Evolutionary conservation across 805 yeast genomes (phyloP).

Genomic region (Metschnikowia shivogae): DNA sequence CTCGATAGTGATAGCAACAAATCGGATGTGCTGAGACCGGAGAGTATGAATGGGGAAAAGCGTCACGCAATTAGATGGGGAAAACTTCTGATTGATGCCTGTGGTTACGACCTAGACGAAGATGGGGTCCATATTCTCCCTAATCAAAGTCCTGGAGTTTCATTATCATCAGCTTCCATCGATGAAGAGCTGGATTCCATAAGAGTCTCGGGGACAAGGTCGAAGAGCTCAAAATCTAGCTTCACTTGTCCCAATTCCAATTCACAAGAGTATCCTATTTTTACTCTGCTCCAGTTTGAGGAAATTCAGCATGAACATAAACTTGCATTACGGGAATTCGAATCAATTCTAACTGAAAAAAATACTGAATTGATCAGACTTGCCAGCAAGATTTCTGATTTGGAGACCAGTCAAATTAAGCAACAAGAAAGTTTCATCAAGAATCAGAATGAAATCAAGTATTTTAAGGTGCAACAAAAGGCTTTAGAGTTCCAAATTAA

Average conservation of each 20-base stretch:
- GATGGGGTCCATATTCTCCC: too few relatives aligned
- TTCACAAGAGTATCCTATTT: background rate
- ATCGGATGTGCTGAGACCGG: too few relatives aligned
- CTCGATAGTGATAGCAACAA: too few relatives aligned
- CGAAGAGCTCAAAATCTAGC: background rate
- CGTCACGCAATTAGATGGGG: too few relatives aligned
- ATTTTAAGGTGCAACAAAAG: background rate
- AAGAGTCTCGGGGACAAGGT: background rate
- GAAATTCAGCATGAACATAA: background rate
- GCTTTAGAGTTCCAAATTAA: background rate
- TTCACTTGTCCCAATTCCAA: background rate
- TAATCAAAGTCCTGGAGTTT: too few relatives aligned
- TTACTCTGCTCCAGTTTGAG: background rate
- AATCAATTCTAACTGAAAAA: background rate
- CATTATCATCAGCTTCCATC: too few relatives aligned
- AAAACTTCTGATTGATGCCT: too few relatives aligned
- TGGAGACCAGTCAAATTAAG: background rate
- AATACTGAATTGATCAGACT: background rate
- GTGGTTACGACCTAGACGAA: too few relatives aligned
- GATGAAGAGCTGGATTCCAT: background rate
- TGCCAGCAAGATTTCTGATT: background rate
- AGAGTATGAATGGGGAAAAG: too few relatives aligned
- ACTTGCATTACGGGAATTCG: background rate
- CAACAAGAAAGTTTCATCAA: slow-evolving; percentile 2
- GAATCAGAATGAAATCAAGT: slow-evolving; percentile 1